These are phyloP conservation scores for Apophysomyces ossiformis DNA, from an alignment of 371 early-diverging fungal species.

Conservation along the genomic window DNA sequence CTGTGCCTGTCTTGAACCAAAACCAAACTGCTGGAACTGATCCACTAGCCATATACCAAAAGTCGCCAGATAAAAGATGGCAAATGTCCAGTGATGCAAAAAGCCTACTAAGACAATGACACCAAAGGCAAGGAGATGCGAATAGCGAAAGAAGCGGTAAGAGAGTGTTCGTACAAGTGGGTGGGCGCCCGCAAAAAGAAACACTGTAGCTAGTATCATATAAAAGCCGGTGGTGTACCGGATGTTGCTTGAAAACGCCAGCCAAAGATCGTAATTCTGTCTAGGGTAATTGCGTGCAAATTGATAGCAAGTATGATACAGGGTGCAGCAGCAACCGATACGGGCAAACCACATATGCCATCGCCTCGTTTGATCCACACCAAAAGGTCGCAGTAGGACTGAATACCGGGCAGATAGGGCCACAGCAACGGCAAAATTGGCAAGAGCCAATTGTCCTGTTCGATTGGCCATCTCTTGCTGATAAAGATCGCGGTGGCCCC, in stretches of 20 bases:
- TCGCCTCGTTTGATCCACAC: conserved; percentile 17
- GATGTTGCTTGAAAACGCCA: conserved; percentile 24
- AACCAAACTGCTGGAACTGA: conserved; percentile 22
- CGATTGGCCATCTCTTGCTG: conserved; percentile 37
- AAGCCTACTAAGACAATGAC: conserved; percentile 25
- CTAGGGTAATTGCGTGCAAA: conserved; percentile 25
- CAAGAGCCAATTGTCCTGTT: conserved; percentile 39
- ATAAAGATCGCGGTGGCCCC: conserved; percentile 17
- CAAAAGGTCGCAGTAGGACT: conserved; percentile 20
- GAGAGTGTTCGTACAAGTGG: conserved; percentile 33
- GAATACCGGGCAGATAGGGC: conserved; percentile 35
- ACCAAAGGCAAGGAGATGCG: conserved; percentile 31
- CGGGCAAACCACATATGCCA: conserved; percentile 48
- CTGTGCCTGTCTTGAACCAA: conserved; percentile 13
- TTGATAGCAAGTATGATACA: conserved; percentile 43
- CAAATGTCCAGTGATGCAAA: conserved; percentile 42
- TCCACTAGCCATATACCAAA: conserved; percentile 36
- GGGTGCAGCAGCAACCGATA: conserved; percentile 23
- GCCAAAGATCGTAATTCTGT: conserved; percentile 16
- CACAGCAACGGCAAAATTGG: conserved; percentile 35
- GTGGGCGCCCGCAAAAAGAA: conserved; percentile 37
- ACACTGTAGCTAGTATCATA: conserved; percentile 19
- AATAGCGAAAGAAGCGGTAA: conserved; percentile 41
- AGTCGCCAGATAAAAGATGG: conserved; percentile 34
- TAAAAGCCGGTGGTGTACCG: conserved; percentile 32